Evolutionary conservation across 2,329 filamentous ascomycete species (phyloP), one percentile per base, ranked within the genome.

Genomic region (Didymella exigua): DNA sequence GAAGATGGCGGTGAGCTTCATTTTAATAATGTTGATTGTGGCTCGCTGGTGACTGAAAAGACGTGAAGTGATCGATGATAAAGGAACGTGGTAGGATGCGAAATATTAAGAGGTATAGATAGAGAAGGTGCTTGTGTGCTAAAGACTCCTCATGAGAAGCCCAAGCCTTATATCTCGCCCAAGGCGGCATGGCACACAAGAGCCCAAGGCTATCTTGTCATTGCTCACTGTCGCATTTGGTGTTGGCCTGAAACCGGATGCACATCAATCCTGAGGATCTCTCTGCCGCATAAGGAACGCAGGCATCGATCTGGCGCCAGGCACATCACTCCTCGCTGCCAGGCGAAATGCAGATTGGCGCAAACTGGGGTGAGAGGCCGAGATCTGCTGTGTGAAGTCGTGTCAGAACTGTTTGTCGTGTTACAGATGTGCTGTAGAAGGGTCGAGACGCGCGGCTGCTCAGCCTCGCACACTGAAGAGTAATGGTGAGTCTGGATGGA

Each of bases 1-100:
- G 61, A 72, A 43, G 54, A 74, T 41, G 37, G 69, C 56, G 46
- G 68, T 63, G 67, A 74, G 70, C 64, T 73, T 69, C 72, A 75
- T 75, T 69, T 61, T 41, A 51, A 40, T 51, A 21, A 23, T 38
- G 29, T 38, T 34, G 38, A 52, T 55, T 43, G 45, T 38, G 42
- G 53, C 37, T 31, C 8, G 9, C 2, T 13, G n/a, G 8, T 3
- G 27, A 13, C 18, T 40, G 34, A 19, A 16, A 29, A 24, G 19
- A 13, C 16, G 7, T 18, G 23, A 33, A 19, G 13, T 21, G 26
- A 3, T 52, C 7, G 60, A 67, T 65, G 67, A 71, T 63, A 63
- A 74, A 63, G 63, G 67, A 72, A 61, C 54, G 68, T 63, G 56
- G 14, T n/a, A n/a, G n/a, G n/a, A n/a, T n/a, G n/a, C n/a, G n/a